A percentile compares a stretch with the other conserved stretches of the same genome.
Evolutionary conservation across 768 basidiomycete genomes (phyloP).

Genomic region (Crepidotus variabilis): DNA sequence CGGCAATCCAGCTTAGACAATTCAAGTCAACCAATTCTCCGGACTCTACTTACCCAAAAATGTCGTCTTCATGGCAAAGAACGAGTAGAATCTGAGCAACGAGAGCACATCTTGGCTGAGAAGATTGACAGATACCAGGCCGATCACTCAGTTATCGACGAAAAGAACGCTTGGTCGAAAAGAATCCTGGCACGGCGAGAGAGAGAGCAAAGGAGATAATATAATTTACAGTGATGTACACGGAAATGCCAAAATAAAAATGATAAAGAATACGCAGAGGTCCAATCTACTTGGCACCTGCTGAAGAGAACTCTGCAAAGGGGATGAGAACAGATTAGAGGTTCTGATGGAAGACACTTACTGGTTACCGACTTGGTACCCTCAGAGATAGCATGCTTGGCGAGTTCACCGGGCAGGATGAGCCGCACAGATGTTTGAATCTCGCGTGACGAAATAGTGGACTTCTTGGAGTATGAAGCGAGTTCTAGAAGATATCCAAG

Average conservation of each 20-base stretch:
- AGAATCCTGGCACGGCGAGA: too few species aligned
- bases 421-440: constrained; percentile 97
- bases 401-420: constrained; percentile 93
- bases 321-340: not conserved
- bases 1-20: too few species aligned
- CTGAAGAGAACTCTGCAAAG: constrained; percentile 59
- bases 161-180: not conserved
- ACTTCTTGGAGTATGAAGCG: constrained; percentile 97
- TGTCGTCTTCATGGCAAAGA: too few species aligned
- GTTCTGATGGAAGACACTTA: constrained; percentile 23
- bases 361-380: constrained; percentile 93
- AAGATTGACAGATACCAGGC: too few species aligned
- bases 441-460: constrained; percentile 97
- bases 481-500: constrained; percentile 56
- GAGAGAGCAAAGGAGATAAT: constrained; percentile 11
- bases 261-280: constrained; percentile 16
- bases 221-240: constrained; percentile 32
- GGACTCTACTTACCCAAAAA: too few species aligned
- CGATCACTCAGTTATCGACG: too few species aligned
- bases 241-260: constrained; percentile 12
- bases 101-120: too few species aligned
- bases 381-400: constrained; percentile 93
- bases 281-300: constrained; percentile 55
- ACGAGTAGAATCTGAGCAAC: too few species aligned
- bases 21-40: too few species aligned